phyloP scores from a whole-genome alignment of 2,329 filamentous ascomycete genomes.

The Exophiala spinifera region DNA sequence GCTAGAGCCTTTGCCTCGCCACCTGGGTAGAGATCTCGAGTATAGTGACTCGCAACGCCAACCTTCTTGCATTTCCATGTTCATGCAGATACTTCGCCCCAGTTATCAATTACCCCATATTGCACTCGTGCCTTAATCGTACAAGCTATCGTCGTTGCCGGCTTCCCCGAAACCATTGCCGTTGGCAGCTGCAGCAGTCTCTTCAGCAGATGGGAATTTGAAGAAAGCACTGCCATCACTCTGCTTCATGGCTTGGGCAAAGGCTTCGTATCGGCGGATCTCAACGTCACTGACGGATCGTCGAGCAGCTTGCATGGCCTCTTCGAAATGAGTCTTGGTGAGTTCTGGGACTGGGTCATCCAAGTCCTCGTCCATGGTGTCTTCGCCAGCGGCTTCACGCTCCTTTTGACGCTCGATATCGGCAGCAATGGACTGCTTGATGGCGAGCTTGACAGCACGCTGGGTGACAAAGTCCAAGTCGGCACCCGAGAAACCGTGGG shows the following conservation, averaged over 20 bases:
- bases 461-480: constrained; percentile 99
- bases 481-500: constrained; percentile 98
- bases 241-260: constrained; percentile 99
- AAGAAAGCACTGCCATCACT: constrained; percentile 93
- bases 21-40: neutral
- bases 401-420: constrained; percentile 91
- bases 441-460: constrained; percentile 97
- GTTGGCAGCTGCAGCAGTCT: constrained; percentile 48
- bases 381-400: constrained; percentile 79
- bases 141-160: constrained; percentile 94
- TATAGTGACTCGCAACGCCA: neutral
- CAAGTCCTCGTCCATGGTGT: constrained; percentile 72
- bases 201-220: constrained; percentile 76
- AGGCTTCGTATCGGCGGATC: constrained; percentile 96
- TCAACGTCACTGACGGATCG: constrained; percentile 94
- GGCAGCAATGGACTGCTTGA: constrained; percentile 87
- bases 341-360: constrained; percentile 96
- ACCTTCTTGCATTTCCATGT: neutral
- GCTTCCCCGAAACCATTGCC: constrained; percentile 70
- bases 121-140: constrained; percentile 63
- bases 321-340: constrained; percentile 95
- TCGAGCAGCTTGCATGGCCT: constrained; percentile 94
- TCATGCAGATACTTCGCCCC: constrained; percentile 3
- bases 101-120: constrained; percentile 1
- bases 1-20: neutral